Evolutionary conservation across 176 grass and related monocot species (phyloP).

Genomic region (Poa pratensis): DNA sequence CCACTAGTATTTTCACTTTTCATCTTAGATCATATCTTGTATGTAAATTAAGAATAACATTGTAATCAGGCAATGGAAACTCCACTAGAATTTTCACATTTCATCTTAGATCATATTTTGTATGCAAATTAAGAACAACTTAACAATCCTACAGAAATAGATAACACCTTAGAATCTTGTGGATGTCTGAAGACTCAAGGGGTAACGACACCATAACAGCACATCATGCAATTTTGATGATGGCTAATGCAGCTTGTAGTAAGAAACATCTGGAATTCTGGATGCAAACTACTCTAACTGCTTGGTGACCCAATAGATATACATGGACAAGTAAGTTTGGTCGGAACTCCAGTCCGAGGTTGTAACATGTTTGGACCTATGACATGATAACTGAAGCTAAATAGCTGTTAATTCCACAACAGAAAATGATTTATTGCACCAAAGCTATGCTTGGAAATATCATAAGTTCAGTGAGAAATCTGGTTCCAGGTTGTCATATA

Average conservation of each 20-base stretch:
- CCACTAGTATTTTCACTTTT: conserved; percentile 20
- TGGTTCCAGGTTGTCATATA: conserved; percentile 21
- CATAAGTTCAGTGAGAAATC: conserved; percentile 21
- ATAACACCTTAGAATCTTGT: background rate
- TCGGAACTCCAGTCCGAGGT: conserved; percentile 11
- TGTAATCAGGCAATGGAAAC: background rate
- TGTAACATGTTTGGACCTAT: conserved; percentile 10
- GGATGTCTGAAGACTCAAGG: conserved; percentile 10
- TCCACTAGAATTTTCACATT: conserved; percentile 20
- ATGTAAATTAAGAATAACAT: conserved; percentile 15
- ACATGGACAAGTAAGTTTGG: background rate
- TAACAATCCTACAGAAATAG: background rate
- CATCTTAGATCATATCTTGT: background rate
- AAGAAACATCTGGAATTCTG: background rate
- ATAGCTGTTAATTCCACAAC: background rate
- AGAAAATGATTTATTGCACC: background rate
- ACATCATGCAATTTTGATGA: conserved; percentile 30
- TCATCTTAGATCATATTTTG: background rate
- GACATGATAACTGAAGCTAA: background rate
- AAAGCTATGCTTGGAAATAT: background rate
- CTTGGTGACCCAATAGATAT: background rate
- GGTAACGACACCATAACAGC: conserved; percentile 5
- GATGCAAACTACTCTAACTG: conserved; percentile 25
- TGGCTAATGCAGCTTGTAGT: conserved; percentile 7
- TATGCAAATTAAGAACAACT: conserved; percentile 1